A percentile compares a stretch with the other conserved stretches of the same genome.
Evolutionary conservation across 2,329 filamentous ascomycete genomes (phyloP).

Genomic region (Hypoxylon sp.): DNA sequence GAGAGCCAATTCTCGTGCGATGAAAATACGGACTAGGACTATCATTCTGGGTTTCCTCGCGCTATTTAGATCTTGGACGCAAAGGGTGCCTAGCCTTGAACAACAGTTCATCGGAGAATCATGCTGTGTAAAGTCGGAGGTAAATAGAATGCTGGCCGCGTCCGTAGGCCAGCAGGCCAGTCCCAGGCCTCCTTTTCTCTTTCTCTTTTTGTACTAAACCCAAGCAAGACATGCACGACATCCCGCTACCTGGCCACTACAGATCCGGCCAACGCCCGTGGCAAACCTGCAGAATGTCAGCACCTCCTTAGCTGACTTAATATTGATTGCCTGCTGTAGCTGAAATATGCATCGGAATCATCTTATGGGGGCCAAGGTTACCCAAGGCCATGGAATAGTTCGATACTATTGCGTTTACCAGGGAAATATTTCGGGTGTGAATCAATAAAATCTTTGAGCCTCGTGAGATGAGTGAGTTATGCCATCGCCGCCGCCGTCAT

Average conservation of each 20-base stretch:
- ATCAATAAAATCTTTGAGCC: slow-evolving; percentile 15
- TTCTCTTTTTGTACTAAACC: slow-evolving; percentile 30
- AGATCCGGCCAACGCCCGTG: slow-evolving; percentile 35
- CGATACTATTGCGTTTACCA: slow-evolving; percentile 1
- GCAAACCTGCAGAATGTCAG: slow-evolving; percentile 30
- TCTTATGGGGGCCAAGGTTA: slow-evolving; percentile 9
- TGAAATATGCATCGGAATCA: slow-evolving; percentile 3
- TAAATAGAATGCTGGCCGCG: slow-evolving; percentile 37
- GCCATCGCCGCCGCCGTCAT: slow-evolving; percentile 23
- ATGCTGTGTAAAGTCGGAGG: slow-evolving; percentile 41
- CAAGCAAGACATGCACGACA: slow-evolving; percentile 38
- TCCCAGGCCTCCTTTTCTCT: slow-evolving; percentile 25
- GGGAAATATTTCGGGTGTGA: slow-evolving; percentile 14
- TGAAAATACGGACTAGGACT: slow-evolving; percentile 25
- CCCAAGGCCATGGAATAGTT: slow-evolving; percentile 15
- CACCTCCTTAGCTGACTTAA: slow-evolving; percentile 15
- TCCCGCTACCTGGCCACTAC: slow-evolving; percentile 35
- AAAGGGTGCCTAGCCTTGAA: slow-evolving; percentile 26
- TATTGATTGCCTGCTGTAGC: slow-evolving; percentile 16
- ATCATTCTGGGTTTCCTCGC: too few species aligned
- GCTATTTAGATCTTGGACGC: slow-evolving; percentile 26
- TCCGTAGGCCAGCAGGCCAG: slow-evolving; percentile 33
- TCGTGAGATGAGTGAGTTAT: slow-evolving; percentile 28
- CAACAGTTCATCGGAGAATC: slow-evolving; percentile 33
- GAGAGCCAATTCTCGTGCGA: slow-evolving; percentile 28